Percentiles rank a stretch among this genome's conserved stretches.
Evolutionary conservation across 805 yeast genomes (phyloP).

Genomic region (Hanseniaspora lindneri): DNA sequence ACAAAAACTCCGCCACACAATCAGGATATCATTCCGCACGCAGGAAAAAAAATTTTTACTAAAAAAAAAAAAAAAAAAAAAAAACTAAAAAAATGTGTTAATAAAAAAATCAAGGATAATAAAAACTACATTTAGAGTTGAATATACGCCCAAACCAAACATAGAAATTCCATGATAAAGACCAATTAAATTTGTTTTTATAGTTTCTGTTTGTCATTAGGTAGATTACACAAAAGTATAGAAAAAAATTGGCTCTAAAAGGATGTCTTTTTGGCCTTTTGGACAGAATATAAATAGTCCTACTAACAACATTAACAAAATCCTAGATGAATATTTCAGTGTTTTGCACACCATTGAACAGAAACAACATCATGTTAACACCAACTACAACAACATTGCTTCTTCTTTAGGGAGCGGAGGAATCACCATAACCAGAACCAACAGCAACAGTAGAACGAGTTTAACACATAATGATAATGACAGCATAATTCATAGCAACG

Average conservation of each 20-base stretch:
- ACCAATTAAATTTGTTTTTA: too few species aligned
- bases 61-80: too few species aligned
- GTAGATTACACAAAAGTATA: neutral
- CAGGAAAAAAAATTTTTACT: too few species aligned
- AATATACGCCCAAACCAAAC: too few species aligned
- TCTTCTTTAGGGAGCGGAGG: neutral
- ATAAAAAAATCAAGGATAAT: too few species aligned
- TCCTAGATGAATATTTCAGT: constrained; percentile 33
- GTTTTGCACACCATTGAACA: constrained; percentile 24
- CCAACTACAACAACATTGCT: neutral
- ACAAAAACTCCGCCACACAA: too few species aligned
- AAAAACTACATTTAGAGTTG: too few species aligned
- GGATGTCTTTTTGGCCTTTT: constrained; percentile 38
- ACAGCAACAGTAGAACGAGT: constrained; percentile 1
- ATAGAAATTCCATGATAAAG: neutral
- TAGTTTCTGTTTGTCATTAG: neutral
- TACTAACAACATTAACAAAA: constrained; percentile 27
- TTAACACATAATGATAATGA: neutral
- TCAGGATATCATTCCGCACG: too few species aligned
- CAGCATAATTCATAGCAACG: neutral
- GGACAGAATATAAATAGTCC: constrained; percentile 31
- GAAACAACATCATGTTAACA: constrained; percentile 16
- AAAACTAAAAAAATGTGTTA: too few species aligned
- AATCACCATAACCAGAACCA: neutral
- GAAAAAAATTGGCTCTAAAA: neutral